A percentile compares a stretch with the other conserved stretches of the same genome.
Evolutionary conservation across 164 flowering plant species (phyloP).

Genomic region (Dillenia suffruticosa): DNA sequence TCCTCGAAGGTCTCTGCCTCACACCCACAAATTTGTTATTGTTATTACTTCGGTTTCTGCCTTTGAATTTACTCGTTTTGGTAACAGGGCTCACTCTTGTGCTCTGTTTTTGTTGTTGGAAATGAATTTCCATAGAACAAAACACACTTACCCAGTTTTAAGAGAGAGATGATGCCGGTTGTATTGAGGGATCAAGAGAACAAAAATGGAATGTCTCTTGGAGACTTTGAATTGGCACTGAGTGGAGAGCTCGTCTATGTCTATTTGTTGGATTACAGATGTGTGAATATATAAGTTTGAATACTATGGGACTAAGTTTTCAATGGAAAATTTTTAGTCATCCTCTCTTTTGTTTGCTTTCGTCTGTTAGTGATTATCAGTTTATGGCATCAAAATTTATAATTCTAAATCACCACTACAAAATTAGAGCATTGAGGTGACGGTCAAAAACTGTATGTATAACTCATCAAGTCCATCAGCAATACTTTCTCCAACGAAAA

Average conservation of each 20-base stretch:
- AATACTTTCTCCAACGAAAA: no score
- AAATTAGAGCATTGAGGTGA: no score
- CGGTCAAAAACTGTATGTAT: no score
- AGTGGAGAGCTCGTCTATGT: constrained; percentile 27
- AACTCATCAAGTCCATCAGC: no score
- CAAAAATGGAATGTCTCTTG: neutral
- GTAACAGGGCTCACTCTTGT: constrained; percentile 13
- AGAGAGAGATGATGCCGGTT: constrained; percentile 9
- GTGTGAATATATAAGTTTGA: constrained; percentile 20
- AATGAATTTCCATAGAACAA: constrained; percentile 53
- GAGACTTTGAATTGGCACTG: neutral
- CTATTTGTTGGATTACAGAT: constrained; percentile 15
- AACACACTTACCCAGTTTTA: neutral
- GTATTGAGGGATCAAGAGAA: constrained; percentile 5
- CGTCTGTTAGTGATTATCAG: no score
- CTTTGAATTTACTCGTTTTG: constrained; percentile 40
- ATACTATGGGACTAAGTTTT: constrained; percentile 23
- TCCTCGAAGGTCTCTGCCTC: constrained; percentile 81
- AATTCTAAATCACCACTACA: no score
- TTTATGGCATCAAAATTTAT: no score
- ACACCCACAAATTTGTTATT: constrained; percentile 69
- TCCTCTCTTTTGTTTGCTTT: no score
- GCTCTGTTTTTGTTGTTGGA: constrained; percentile 28
- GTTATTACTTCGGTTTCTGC: constrained; percentile 24
- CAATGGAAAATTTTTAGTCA: constrained; percentile 6